These are phyloP conservation scores for Ilyonectria sp. DNA, from an alignment of 2,329 filamentous ascomycete species.

Conservation along the genomic window DNA sequence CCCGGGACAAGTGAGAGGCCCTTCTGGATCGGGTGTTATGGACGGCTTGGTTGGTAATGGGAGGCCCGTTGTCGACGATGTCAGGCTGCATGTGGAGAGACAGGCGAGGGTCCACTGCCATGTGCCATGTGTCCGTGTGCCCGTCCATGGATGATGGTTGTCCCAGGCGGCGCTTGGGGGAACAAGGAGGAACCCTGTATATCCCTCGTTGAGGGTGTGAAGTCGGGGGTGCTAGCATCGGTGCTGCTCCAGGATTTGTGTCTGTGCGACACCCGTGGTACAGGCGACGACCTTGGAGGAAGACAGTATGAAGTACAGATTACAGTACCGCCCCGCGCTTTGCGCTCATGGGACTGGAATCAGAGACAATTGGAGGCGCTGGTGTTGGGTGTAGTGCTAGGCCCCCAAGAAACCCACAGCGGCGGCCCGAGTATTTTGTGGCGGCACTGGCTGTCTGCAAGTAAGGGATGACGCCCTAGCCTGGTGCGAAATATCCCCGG, in stretches of 20 bases:
- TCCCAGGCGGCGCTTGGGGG: constrained; percentile 33
- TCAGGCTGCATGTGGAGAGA: constrained; percentile 43
- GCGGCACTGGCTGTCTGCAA: constrained; percentile 36
- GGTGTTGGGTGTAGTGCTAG: constrained; percentile 20
- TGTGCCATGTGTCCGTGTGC: constrained; percentile 46
- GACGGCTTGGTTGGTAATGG: constrained; percentile 31
- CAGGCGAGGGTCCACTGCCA: constrained; percentile 41
- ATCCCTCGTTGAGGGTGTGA: constrained; percentile 18
- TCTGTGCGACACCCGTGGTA: constrained; percentile 8
- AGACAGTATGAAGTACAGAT: not conserved
- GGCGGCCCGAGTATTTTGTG: constrained; percentile 28
- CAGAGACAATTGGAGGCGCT: constrained; percentile 24
- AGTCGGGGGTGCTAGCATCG: constrained; percentile 12
- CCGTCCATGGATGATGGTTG: constrained; percentile 39
- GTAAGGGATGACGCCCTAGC: constrained; percentile 34
- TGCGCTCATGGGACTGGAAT: constrained; percentile 1
- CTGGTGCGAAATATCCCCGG: constrained; percentile 37
- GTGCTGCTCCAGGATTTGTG: not conserved
- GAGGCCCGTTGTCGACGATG: constrained; percentile 40
- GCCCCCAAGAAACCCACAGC: constrained; percentile 27
- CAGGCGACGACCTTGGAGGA: not conserved
- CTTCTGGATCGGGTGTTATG: constrained; percentile 29
- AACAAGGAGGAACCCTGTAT: constrained; percentile 38
- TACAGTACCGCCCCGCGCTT: not conserved
- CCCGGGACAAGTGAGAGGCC: constrained; percentile 20